Percentiles rank a stretch among this genome's conserved stretches.
phyloP scores from a whole-genome alignment of 139 green algal species.

The Asterochloris erici region DNA sequence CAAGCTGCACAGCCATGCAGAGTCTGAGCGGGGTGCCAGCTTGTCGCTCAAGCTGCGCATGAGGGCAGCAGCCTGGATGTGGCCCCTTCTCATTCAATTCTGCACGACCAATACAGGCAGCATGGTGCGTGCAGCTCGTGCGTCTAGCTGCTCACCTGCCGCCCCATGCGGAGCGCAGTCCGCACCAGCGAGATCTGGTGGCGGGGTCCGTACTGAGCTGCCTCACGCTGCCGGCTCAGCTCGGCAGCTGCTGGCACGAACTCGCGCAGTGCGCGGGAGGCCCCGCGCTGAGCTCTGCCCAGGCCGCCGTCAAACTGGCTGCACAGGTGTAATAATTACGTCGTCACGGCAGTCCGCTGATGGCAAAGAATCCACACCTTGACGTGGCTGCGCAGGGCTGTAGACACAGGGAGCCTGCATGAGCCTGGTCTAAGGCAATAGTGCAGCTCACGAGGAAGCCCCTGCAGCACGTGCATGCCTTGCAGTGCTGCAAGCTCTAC shows the following conservation, averaged over 20 bases:
- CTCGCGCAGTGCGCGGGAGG: constrained; percentile 6
- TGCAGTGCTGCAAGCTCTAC: no score
- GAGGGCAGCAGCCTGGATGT: neutral
- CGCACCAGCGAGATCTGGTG: constrained; percentile 39
- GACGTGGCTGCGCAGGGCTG: no score
- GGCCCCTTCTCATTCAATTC: neutral
- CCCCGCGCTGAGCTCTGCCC: neutral
- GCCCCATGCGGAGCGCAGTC: constrained; percentile 47
- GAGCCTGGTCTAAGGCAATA: no score
- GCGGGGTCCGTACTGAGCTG: constrained; percentile 20
- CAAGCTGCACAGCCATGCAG: neutral
- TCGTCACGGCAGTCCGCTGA: no score
- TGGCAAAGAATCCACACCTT: no score
- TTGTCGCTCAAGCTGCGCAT: neutral
- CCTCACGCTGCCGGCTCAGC: constrained; percentile 25
- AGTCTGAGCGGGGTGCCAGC: neutral
- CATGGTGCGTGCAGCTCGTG: neutral
- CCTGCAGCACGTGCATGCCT: no score
- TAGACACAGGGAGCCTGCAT: no score
- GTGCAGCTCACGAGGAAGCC: no score
- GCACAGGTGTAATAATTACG: neutral
- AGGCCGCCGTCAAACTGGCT: constrained; percentile 5
- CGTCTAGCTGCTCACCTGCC: constrained; percentile 6
- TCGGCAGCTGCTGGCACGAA: constrained; percentile 53
- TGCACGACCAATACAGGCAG: neutral